Base-by-base conservation (phyloP, 768 basidiomycete genomes). In the Ephemerocybe angulata region DNA sequence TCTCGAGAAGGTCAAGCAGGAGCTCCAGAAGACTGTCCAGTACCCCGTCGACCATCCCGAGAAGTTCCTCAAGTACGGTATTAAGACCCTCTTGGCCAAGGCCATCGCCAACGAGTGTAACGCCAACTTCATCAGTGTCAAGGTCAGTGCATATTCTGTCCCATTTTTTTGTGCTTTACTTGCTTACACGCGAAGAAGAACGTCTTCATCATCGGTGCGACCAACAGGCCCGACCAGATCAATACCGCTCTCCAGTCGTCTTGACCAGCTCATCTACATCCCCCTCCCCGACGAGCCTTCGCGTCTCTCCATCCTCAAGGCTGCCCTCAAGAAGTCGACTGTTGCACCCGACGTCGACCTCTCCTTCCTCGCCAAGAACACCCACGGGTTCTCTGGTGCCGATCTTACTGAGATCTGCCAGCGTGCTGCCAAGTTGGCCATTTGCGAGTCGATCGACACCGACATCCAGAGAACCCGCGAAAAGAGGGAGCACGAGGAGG, bases 11-110 rank as follows among this genome's bases (percentile, higher is more conserved):
- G 97, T 99, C 88, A 98, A 99, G 78, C 85, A 84, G 75, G 97
- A 99, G 75, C 80, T 99, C 52, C 97, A 99, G 70, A 97, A 99
- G 76, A 99, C 97, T 11, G 95, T 99, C 1, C 96, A 98, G 69
- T 99, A 99, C 79, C 97, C 97, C 51, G 97, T 98, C 72, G 97
- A 99, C 73, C 97, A 98, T 70, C 97, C 97, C 58, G 97, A 99
- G 71, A 99, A 99, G 79, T 99, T 98, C 93, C 81, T 99, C 88
- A 98, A 98, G 79, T 99, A 98, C 67, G 97, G 97, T 62, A 98
- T 99, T 90, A 99, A 99, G 79, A 98, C 97, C 21, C 69, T 99
- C 63, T 83, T 99, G 53, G 96, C 97, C 53, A 99, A 98, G 77
- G 97, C 97, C 56, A 98, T 98, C 66, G 97, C 97, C 63, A 95